Conservation (phyloP, 257 asterid genomes). For the Datura wrightii region DNA sequence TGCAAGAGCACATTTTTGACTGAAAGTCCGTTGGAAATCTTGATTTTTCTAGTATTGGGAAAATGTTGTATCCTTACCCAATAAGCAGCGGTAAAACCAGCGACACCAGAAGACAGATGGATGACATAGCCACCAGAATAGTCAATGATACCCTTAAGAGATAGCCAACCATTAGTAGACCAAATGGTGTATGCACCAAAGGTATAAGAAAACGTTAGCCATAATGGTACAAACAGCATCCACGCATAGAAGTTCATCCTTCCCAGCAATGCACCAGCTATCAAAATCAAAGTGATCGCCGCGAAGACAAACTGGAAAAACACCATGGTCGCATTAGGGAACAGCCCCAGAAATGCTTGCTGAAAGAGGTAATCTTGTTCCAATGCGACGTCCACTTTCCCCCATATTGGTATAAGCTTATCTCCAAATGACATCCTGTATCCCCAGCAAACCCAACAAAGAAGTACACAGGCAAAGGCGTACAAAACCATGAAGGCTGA, state of each 20-base stretch:
- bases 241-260: constrained; percentile 75
- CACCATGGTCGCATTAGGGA: constrained; percentile 73
- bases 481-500: constrained; percentile 80
- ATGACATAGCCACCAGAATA: constrained; percentile 77
- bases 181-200: constrained; percentile 72
- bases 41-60: too few species aligned
- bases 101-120: constrained; percentile 75
- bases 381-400: constrained; percentile 52
- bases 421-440: constrained; percentile 62
- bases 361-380: constrained; percentile 52
- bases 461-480: constrained; percentile 65
- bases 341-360: constrained; percentile 50
- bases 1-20: too few species aligned
- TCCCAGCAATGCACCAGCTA: constrained; percentile 71
- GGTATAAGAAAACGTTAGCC: constrained; percentile 75
- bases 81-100: constrained; percentile 78
- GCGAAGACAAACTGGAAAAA: constrained; percentile 76
- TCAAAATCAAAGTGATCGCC: constrained; percentile 64
- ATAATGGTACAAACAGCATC: constrained; percentile 75
- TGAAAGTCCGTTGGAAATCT: too few species aligned
- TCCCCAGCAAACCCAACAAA: constrained; percentile 82
- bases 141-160: constrained; percentile 54
- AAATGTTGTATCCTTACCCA: constrained; percentile 48
- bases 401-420: constrained; percentile 61
- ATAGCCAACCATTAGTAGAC: constrained; percentile 60